Percentiles rank a stretch among this genome's conserved stretches.
phyloP scores from a whole-genome alignment of 2,329 filamentous ascomycete genomes.

The Apiospora koreana region DNA sequence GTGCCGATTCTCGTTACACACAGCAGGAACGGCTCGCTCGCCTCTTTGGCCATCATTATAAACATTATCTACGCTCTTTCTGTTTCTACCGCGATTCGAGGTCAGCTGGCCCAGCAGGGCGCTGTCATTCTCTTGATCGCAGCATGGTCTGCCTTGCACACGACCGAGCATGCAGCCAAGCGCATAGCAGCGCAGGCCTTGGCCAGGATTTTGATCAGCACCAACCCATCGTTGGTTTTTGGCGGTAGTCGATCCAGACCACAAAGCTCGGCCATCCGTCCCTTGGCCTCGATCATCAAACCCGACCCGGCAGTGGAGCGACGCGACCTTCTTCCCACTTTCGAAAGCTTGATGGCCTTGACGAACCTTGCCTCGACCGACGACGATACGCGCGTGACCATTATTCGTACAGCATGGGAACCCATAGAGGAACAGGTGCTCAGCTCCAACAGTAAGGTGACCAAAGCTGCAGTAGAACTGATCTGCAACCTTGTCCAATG shows the following conservation, averaged over 20 bases:
- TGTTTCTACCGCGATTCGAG: constrained; percentile 71
- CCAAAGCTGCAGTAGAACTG: constrained; percentile 83
- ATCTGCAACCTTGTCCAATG: constrained; percentile 85
- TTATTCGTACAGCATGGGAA: constrained; percentile 73
- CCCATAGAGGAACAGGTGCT: constrained; percentile 83
- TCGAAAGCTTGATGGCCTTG: constrained; percentile 87
- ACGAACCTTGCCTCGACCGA: constrained; percentile 90
- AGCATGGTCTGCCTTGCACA: constrained; percentile 63
- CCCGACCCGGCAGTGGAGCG: constrained; percentile 63
- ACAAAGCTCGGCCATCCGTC: constrained; percentile 77
- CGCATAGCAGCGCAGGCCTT: constrained; percentile 76
- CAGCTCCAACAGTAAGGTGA: constrained; percentile 71
- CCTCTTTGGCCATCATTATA: constrained; percentile 71
- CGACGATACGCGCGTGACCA: constrained; percentile 63
- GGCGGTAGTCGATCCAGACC: constrained; percentile 73
- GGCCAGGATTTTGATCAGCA: constrained; percentile 82
- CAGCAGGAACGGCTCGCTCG: constrained; percentile 70
- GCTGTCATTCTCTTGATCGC: constrained; percentile 81
- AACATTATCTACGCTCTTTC: constrained; percentile 79
- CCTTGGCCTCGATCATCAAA: constrained; percentile 73
- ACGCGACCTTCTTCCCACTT: constrained; percentile 81
- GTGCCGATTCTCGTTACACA: constrained; percentile 77
- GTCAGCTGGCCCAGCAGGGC: constrained; percentile 88
- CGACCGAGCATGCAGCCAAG: constrained; percentile 47
- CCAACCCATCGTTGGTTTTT: constrained; percentile 83